Conservation (phyloP, 2,329 filamentous ascomycete genomes). For the Colletotrichum abscissum region DNA sequence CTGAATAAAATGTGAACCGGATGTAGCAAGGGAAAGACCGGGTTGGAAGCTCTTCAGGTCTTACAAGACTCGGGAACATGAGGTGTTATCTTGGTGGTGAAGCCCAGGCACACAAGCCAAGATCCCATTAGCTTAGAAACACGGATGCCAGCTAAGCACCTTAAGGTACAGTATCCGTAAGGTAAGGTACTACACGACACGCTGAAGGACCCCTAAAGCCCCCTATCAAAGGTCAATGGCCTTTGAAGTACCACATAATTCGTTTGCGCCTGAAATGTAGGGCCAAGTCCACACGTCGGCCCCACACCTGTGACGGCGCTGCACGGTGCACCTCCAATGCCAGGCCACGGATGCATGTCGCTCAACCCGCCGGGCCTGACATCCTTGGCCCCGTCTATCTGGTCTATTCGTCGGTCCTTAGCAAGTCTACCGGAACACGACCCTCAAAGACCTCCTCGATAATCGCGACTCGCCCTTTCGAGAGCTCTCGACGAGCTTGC, state of each 20-base stretch:
- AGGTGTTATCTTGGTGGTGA: no score
- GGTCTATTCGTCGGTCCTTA: conserved; percentile 25
- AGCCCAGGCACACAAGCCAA: neutral
- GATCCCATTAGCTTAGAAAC: neutral
- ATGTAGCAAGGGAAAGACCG: neutral
- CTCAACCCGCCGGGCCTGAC: conserved; percentile 23
- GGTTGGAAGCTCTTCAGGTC: neutral
- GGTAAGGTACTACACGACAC: neutral
- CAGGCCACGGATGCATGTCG: conserved; percentile 10
- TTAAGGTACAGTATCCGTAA: no score
- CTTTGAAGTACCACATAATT: neutral
- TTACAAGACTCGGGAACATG: neutral
- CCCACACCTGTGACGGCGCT: conserved; percentile 13
- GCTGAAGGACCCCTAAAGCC: neutral
- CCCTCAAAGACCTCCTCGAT: conserved; percentile 1
- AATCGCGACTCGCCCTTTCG: conserved; percentile 14
- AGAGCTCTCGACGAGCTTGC: conserved; percentile 24
- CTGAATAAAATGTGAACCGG: neutral
- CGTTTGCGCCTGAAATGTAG: conserved; percentile 26
- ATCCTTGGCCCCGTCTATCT: conserved; percentile 31
- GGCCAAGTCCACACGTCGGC: conserved; percentile 3
- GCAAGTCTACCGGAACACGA: conserved; percentile 7
- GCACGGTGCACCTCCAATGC: conserved; percentile 16
- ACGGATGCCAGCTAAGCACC: neutral
- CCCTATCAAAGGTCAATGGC: neutral